Percentiles rank a stretch among this genome's conserved stretches.
Conservation (phyloP, 352 stramenopile genomes). For the Globisporangium sylvaticum region DNA sequence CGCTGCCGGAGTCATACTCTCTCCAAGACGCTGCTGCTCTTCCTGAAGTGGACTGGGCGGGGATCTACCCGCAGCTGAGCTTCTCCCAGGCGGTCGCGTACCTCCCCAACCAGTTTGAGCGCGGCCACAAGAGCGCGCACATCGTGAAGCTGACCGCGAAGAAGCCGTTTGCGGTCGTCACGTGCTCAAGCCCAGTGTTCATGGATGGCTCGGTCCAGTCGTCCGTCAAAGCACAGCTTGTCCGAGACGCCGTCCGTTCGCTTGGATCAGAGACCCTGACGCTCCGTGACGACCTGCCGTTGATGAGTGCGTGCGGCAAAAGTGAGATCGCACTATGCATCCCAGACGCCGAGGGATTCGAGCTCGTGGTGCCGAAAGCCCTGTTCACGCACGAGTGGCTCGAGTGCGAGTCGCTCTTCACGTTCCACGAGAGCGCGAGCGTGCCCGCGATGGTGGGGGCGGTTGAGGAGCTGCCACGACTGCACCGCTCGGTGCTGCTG, state of each 20-base stretch:
- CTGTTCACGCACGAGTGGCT: constrained; percentile 23
- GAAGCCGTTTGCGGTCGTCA: constrained; percentile 7
- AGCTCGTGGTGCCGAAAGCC: constrained; percentile 17
- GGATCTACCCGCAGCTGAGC: constrained; percentile 25
- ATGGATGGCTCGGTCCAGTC: constrained; percentile 7
- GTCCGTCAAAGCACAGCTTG: constrained; percentile 11
- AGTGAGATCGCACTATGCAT: constrained; percentile 12
- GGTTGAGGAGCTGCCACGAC: constrained; percentile 6
- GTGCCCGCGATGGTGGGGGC: constrained; percentile 10
- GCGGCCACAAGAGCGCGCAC: constrained; percentile 6
- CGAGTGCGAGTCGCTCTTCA: constrained; percentile 15
- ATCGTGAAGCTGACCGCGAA: constrained; percentile 14
- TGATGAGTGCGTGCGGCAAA: constrained; percentile 16
- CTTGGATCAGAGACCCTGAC: background rate
- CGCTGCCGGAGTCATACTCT: background rate
- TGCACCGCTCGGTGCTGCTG: constrained; percentile 9
- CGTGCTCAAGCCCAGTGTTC: constrained; percentile 6
- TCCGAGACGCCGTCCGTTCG: constrained; percentile 4
- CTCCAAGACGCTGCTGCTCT: background rate
- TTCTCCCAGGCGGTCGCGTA: constrained; percentile 23
- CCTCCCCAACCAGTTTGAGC: constrained; percentile 27
- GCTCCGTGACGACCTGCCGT: background rate
- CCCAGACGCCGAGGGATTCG: constrained; percentile 15
- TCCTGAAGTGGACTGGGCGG: constrained; percentile 19
- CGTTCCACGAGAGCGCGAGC: constrained; percentile 15